Evolutionary conservation across 2,329 filamentous ascomycete species (phyloP).

Genomic region (Xylariaceae sp.): DNA sequence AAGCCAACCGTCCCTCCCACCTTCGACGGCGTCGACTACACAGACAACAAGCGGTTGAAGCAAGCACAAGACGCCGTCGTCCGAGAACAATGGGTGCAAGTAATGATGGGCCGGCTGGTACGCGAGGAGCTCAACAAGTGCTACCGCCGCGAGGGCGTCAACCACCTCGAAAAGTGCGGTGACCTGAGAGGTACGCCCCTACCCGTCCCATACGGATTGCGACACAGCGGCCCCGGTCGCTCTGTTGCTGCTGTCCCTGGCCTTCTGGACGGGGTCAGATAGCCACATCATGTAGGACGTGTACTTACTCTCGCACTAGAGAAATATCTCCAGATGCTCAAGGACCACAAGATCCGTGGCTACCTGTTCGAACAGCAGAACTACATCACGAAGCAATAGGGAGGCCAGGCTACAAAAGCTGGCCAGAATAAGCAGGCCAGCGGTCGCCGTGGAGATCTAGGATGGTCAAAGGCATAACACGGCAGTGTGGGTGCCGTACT

Average conservation of each 20-base stretch:
- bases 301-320: no score
- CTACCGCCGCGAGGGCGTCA: constrained; percentile 76
- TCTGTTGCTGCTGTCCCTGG: no score
- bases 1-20: constrained; percentile 77
- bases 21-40: constrained; percentile 81
- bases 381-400: constrained; percentile 40
- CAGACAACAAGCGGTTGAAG: constrained; percentile 74
- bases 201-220: no score
- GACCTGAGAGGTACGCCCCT: constrained; percentile 72
- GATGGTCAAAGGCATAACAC: constrained; percentile 4
- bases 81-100: constrained; percentile 80
- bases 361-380: constrained; percentile 76
- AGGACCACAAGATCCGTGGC: constrained; percentile 69
- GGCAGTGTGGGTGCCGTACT: constrained; percentile 3
- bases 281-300: no score
- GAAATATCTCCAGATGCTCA: constrained; percentile 70
- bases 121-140: constrained; percentile 79
- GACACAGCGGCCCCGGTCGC: no score
- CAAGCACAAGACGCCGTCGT: constrained; percentile 75
- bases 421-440: not conserved
- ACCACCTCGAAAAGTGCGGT: constrained; percentile 83
- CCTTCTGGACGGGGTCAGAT: no score
- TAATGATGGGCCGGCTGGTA: constrained; percentile 81
- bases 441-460: not conserved
- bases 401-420: not conserved